These are phyloP conservation scores for Arachnomyces sp. DNA, from an alignment of 2,329 filamentous ascomycete species.

Conservation along the genomic window DNA sequence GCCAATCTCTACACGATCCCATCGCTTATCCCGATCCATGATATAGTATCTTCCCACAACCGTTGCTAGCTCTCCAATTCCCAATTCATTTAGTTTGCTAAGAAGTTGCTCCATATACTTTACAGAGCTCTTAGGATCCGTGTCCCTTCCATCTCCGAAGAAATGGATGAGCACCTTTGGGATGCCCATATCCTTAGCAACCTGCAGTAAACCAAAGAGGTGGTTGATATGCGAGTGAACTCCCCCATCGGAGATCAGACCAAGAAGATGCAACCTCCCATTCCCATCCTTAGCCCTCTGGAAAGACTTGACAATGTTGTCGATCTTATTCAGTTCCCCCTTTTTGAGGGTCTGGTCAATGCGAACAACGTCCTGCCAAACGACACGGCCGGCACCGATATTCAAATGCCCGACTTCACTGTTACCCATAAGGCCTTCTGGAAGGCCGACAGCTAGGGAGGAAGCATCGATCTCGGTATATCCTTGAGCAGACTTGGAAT, in stretches of 20 bases:
- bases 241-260: constrained; percentile 89
- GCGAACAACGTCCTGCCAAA: constrained; percentile 96
- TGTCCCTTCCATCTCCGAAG: constrained; percentile 96
- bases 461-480: constrained; percentile 93
- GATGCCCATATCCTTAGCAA: constrained; percentile 79
- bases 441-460: constrained; percentile 87
- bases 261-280: constrained; percentile 83
- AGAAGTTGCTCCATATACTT: constrained; percentile 83
- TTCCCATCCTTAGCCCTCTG: constrained; percentile 75
- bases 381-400: constrained; percentile 92
- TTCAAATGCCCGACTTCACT: constrained; percentile 98
- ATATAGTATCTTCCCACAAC: constrained; percentile 94
- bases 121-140: constrained; percentile 87
- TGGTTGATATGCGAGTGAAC: constrained; percentile 96
- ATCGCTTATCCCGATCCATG: constrained; percentile 99
- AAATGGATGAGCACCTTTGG: constrained; percentile 97
- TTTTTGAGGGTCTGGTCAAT: constrained; percentile 92
- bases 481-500: constrained; percentile 67
- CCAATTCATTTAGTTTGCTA: constrained; percentile 72
- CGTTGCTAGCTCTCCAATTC: constrained; percentile 78
- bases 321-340: constrained; percentile 64
- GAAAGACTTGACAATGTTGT: constrained; percentile 70
- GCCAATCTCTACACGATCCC: constrained; percentile 87
- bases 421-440: constrained; percentile 97
- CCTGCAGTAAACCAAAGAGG: constrained; percentile 74